Conservation (phyloP, 768 basidiomycete species). For the Calocybe indica region DNA sequence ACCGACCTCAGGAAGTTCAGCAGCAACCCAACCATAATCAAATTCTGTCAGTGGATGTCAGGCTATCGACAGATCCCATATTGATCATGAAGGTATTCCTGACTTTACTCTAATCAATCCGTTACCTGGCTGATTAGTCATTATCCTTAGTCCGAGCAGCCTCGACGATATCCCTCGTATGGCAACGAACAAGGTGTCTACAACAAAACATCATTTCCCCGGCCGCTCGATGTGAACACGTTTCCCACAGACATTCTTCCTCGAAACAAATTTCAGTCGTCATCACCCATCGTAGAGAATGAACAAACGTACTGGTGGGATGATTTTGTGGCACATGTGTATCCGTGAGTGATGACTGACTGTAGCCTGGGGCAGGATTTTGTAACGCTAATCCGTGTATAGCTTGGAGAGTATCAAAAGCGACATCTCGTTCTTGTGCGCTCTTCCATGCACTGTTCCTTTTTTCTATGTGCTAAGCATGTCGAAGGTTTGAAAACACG, state of each 20-base stretch:
- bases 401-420: constrained; percentile 44
- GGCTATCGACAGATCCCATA: constrained; percentile 20
- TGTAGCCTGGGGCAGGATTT: neutral
- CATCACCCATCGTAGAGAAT: constrained; percentile 25
- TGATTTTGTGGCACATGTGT: constrained; percentile 24
- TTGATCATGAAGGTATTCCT: constrained; percentile 20
- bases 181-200: constrained; percentile 30
- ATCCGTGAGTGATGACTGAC: constrained; percentile 25
- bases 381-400: constrained; percentile 6
- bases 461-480: neutral
- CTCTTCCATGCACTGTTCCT: constrained; percentile 1
- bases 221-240: constrained; percentile 31
- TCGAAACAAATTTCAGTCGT: constrained; percentile 19
- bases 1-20: constrained; percentile 17
- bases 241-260: constrained; percentile 24
- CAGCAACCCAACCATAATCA: constrained; percentile 7
- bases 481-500: constrained; percentile 54
- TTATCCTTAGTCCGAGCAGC: constrained; percentile 21
- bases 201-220: constrained; percentile 30
- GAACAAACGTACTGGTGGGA: constrained; percentile 40
- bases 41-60: constrained; percentile 15
- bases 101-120: no score
- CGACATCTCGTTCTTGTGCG: constrained; percentile 51
- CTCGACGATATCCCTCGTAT: constrained; percentile 25
- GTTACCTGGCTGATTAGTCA: constrained; percentile 12